Evolutionary conservation across 345 rosid genomes (phyloP), one percentile per base, ranked within the genome.

Genomic region (Raphanus sativus): DNA sequence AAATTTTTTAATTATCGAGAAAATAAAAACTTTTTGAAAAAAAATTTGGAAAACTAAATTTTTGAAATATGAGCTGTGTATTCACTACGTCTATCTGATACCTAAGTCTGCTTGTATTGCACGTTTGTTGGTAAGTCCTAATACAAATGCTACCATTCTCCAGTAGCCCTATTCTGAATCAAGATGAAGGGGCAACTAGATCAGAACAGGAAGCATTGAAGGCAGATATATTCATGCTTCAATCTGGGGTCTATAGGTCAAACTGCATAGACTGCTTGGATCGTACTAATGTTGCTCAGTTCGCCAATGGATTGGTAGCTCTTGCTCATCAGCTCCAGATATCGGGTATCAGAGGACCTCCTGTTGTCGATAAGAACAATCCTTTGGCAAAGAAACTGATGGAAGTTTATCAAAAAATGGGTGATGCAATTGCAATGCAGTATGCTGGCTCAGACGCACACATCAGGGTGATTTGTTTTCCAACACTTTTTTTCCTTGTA

Each of bases 391-490:
- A 77, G 81, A 81, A 84, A 36, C 73, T 94, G 71, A 94, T 92
- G 95, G 71, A 76, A 66, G 63, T 78, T 62, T 94, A 94, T 78
- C 92, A 90, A 81, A 77, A 81, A 13, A 92, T 92, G 98, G 98
- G 98, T 5, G 91, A 94, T 85, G 90, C 87, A 21, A 87, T 94
- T 77, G 95, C 98, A 1, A 59, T 85, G 55, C 98, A 94, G 74
- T 94, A 94, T 81, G 98, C 97, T 71, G 98, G 98, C 50, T 94
- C 98, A 4, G 91, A 91, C 25, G 98, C 98, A 63, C 98, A 94
- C 76, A 92, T 84, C 85, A 94, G 90, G 94, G 98, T 90, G 33
- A 65, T 1, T 56, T 71, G 24, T 0, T 69, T 62, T 25, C 62
- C 78, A 68, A 38, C 65, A 62, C 24, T 8, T 40, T 21, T 34